Percentiles rank a stretch among this genome's conserved stretches.
phyloP scores from a whole-genome alignment of 1,284 basidiomycete genomes.

The Boletus semigastroideus region DNA sequence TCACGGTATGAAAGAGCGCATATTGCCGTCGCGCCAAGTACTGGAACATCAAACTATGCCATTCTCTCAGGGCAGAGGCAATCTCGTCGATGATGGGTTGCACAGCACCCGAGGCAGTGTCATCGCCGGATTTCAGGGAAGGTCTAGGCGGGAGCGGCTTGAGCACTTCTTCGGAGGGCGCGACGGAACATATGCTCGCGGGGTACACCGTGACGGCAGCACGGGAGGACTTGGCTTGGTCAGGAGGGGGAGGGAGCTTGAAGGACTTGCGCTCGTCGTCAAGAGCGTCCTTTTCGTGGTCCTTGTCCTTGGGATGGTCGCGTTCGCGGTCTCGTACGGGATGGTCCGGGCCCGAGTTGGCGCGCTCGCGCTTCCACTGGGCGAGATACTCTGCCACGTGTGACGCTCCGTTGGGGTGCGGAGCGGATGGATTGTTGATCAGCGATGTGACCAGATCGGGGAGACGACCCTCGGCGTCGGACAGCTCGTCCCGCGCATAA shows the following conservation, averaged over 20 bases:
- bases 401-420: conserved; percentile 34
- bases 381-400: conserved; percentile 41
- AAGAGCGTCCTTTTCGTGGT: conserved; percentile 53
- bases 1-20: conserved; percentile 82
- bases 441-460: conserved; percentile 60
- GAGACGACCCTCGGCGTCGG: conserved; percentile 86
- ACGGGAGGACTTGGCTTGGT: conserved; percentile 68
- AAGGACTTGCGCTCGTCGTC: conserved; percentile 57
- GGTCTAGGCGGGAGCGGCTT: conserved; percentile 91
- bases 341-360: conserved; percentile 39
- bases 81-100: conserved; percentile 98
- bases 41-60: conserved; percentile 89
- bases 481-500: conserved; percentile 83
- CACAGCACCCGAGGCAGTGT: conserved; percentile 75
- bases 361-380: conserved; percentile 47
- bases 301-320: conserved; percentile 49
- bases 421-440: conserved; percentile 37
- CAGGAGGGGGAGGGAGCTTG: conserved; percentile 68
- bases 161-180: conserved; percentile 61
- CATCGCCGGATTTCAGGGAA: conserved; percentile 89
- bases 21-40: conserved; percentile 91
- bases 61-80: conserved; percentile 93
- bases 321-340: conserved; percentile 58
- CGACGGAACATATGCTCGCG: conserved; percentile 63
- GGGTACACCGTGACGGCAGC: conserved; percentile 70